Evolutionary conservation across 2,329 filamentous ascomycete species (phyloP).

Genomic region (Plectosphaerella sp.): DNA sequence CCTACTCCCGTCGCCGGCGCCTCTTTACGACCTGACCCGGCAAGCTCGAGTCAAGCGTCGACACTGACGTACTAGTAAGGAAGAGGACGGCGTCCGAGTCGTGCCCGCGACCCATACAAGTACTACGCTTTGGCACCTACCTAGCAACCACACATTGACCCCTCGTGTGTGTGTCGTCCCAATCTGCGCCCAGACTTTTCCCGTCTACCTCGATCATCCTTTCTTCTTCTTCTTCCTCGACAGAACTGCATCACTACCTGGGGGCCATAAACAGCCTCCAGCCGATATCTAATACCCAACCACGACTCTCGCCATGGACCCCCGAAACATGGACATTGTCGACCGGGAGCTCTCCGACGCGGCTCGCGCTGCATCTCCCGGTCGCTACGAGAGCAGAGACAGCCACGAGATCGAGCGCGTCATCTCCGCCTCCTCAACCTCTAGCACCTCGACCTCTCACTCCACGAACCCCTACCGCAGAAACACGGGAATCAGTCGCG

Average conservation of each 20-base stretch:
- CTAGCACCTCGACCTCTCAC: conserved; percentile 43
- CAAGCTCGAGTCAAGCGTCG: too few relatives aligned
- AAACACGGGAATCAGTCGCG: conserved; percentile 49
- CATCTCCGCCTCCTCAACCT: conserved; percentile 45
- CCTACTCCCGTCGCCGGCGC: too few relatives aligned
- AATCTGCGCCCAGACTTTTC: too few relatives aligned
- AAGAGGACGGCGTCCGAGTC: too few relatives aligned
- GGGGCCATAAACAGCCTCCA: background rate
- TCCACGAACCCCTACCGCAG: conserved; percentile 28
- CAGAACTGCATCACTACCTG: background rate
- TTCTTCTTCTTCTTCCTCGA: too few relatives aligned
- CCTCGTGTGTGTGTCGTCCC: too few relatives aligned
- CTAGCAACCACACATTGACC: too few relatives aligned
- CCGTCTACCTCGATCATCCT: too few relatives aligned
- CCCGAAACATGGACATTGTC: conserved; percentile 40
- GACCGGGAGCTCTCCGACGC: conserved; percentile 50
- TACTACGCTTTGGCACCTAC: too few relatives aligned
- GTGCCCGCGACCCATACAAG: too few relatives aligned
- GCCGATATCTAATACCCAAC: background rate
- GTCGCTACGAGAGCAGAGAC: conserved; percentile 29
- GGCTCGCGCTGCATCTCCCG: conserved; percentile 49
- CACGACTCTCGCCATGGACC: conserved; percentile 18
- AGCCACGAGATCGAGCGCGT: conserved; percentile 58
- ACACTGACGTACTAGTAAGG: too few relatives aligned
- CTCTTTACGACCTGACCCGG: too few relatives aligned